These are phyloP conservation scores for Phytopythium boreale DNA, from an alignment of 352 stramenopile species.

Conservation along the genomic window DNA sequence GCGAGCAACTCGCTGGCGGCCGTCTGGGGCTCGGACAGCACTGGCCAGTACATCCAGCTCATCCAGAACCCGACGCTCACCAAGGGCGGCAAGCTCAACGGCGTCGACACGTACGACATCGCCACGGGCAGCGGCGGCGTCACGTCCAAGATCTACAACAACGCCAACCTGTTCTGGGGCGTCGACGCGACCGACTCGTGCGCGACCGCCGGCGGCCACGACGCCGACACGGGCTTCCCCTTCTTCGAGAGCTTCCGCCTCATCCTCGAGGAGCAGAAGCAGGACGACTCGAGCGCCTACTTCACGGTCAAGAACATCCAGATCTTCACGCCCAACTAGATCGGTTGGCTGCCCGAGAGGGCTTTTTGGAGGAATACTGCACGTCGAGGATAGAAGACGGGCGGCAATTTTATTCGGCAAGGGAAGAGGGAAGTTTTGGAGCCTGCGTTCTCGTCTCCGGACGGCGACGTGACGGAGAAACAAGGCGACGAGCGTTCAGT, in stretches of 20 bases:
- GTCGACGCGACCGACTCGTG: slow-evolving; percentile 37
- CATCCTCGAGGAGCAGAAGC: slow-evolving; percentile 77
- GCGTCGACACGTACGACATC: slow-evolving; percentile 62
- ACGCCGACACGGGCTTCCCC: slow-evolving; percentile 63
- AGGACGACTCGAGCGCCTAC: slow-evolving; percentile 53
- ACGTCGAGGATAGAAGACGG: not conserved
- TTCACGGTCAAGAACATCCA: slow-evolving; percentile 78
- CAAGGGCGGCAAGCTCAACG: slow-evolving; percentile 50
- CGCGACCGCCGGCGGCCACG: slow-evolving; percentile 44
- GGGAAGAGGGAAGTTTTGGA: not conserved
- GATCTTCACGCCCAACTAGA: slow-evolving; percentile 65
- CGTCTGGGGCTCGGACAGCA: slow-evolving; percentile 57
- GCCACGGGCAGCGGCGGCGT: slow-evolving; percentile 32
- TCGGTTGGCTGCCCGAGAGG: not conserved
- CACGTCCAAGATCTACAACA: slow-evolving; percentile 80
- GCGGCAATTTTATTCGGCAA: slow-evolving; percentile 6
- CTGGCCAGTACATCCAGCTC: slow-evolving; percentile 64
- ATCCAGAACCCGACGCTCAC: slow-evolving; percentile 69
- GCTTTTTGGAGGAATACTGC: not conserved
- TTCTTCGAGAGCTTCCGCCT: slow-evolving; percentile 79
- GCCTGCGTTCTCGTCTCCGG: not conserved
- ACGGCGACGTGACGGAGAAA: not conserved
- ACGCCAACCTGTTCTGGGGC: slow-evolving; percentile 67
- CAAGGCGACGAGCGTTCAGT: not conserved
- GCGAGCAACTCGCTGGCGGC: slow-evolving; percentile 61